A percentile compares a stretch with the other conserved stretches of the same genome.
Conservation (phyloP, 148 eudicot species). For the Oxyria digyna region DNA sequence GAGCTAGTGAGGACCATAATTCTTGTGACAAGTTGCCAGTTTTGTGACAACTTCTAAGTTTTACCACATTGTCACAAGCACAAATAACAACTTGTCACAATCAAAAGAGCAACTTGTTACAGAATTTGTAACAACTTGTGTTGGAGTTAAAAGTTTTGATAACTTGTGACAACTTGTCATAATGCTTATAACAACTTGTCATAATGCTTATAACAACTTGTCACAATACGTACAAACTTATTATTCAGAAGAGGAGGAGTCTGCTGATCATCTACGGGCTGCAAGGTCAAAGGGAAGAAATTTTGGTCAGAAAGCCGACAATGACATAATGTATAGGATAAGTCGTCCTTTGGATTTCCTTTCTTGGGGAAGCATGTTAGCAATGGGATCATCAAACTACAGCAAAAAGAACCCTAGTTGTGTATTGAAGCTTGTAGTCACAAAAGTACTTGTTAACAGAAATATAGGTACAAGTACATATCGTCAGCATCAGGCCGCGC, state of each 20-base stretch:
- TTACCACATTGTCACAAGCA: no score
- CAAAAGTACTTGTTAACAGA: constrained; percentile 24
- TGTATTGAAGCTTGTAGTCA: constrained; percentile 31
- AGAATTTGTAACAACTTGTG: no score
- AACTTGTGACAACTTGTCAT: no score
- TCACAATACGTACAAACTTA: constrained; percentile 51
- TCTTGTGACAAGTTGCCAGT: no score
- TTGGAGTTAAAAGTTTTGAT: no score
- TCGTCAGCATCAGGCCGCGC: no score
- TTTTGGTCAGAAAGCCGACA: constrained; percentile 26
- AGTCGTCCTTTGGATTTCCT: constrained; percentile 26
- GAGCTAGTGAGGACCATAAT: no score
- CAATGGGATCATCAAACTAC: constrained; percentile 23
- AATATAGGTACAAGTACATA: constrained; percentile 27
- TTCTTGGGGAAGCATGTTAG: constrained; percentile 23
- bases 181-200: no score
- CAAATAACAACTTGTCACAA: no score
- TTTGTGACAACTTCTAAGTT: no score
- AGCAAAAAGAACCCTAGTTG: constrained; percentile 46
- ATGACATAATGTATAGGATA: constrained; percentile 18
- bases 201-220: no score
- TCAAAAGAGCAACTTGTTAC: no score
- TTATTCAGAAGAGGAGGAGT: constrained; percentile 51
- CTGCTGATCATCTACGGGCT: constrained; percentile 39
- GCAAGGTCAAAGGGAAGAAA: constrained; percentile 42